These are phyloP conservation scores for Aspergillus asperescens DNA, from an alignment of 495 filamentous ascomycete species.

Conservation along the genomic window DNA sequence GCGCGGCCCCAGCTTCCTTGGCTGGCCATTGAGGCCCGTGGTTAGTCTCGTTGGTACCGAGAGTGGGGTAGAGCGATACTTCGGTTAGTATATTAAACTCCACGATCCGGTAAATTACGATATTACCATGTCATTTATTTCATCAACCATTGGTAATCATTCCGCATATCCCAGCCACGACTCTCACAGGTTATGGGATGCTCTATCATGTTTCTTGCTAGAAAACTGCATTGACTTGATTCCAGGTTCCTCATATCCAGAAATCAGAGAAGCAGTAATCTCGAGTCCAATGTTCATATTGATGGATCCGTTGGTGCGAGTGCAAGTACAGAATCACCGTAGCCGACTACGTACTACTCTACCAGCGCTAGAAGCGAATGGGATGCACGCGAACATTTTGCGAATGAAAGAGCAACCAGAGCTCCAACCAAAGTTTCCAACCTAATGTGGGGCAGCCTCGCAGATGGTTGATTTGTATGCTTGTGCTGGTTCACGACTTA, in stretches of 20 bases:
- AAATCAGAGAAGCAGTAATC: not conserved
- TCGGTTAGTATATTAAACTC: not conserved
- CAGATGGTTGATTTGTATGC: slow-evolving; percentile 1
- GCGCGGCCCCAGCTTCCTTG: not conserved
- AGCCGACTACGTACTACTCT: too few species aligned
- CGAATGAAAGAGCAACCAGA: too few species aligned
- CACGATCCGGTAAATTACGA: not conserved
- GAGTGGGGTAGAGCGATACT: not conserved
- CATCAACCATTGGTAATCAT: too few species aligned
- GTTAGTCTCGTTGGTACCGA: not conserved
- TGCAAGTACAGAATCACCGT: not conserved
- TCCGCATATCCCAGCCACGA: too few species aligned
- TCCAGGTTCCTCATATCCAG: not conserved
- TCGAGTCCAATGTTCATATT: not conserved
- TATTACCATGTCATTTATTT: not conserved
- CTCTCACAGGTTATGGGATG: not conserved
- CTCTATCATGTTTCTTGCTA: too few species aligned
- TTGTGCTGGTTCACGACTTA: not conserved
- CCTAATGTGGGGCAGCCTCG: not conserved
- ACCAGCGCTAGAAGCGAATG: too few species aligned
- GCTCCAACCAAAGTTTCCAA: not conserved
- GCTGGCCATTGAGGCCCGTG: not conserved
- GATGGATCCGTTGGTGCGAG: not conserved
- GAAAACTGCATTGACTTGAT: too few species aligned
- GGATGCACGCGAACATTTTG: too few species aligned